A percentile compares a stretch with the other conserved stretches of the same genome.
These are phyloP conservation scores for Xerocomus potaroensis DNA, from an alignment of 768 basidiomycete genomes.

Conservation along the genomic window DNA sequence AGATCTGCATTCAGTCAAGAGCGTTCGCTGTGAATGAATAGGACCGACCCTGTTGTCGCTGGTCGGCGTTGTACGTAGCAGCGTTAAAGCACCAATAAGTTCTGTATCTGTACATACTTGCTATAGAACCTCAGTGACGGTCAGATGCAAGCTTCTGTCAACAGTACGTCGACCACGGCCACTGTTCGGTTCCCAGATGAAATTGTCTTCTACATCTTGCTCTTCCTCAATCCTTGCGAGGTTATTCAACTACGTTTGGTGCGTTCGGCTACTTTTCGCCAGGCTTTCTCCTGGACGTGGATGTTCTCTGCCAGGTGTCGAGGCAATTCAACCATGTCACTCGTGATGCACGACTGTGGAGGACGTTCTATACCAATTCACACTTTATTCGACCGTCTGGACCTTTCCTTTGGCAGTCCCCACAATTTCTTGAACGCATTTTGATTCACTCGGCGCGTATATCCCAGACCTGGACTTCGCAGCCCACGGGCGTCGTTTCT, in stretches of 20 bases:
- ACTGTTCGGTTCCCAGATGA: conserved; percentile 15
- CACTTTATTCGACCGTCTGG: conserved; percentile 19
- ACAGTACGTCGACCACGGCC: neutral
- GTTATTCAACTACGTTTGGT: conserved; percentile 17
- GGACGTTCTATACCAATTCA: conserved; percentile 14
- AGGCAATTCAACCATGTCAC: conserved; percentile 14
- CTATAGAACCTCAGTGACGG: neutral
- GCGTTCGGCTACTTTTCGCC: neutral
- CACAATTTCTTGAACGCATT: conserved; percentile 14
- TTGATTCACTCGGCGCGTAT: conserved; percentile 16
- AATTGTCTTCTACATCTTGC: conserved; percentile 13
- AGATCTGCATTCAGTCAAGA: too few species aligned
- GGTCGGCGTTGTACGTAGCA: neutral
- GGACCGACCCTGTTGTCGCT: too few species aligned
- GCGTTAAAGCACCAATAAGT: too few species aligned
- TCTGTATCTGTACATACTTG: too few species aligned
- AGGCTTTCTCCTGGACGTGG: too few species aligned
- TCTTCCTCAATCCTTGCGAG: conserved; percentile 12
- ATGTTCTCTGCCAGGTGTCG: conserved; percentile 11
- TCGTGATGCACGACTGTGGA: conserved; percentile 17
- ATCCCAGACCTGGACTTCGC: conserved; percentile 20
- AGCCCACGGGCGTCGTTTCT: conserved; percentile 9
- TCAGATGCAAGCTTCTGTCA: conserved; percentile 10
- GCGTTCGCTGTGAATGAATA: too few species aligned
- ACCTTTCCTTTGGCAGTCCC: conserved; percentile 21